Evolutionary conservation across 2,329 filamentous ascomycete species (phyloP), one percentile per base, ranked within the genome.

Genomic region (Juglanconis sp.): DNA sequence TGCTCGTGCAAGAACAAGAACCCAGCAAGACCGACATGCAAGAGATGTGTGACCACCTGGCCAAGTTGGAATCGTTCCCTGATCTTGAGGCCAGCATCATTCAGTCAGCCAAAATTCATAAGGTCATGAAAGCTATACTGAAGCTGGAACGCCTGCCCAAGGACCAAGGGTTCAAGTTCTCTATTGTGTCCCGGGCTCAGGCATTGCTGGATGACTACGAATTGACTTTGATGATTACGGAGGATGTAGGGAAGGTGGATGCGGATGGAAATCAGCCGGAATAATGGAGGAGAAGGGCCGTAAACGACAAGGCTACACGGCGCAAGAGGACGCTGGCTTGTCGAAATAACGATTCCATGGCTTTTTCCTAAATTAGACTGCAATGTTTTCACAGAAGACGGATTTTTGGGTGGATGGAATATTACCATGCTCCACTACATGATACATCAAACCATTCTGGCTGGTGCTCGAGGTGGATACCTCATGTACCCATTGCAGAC

Each of bases 201-300:
- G 31, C 55, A 7, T 24, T 57, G 47, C 47, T 51, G 11, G 55
- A 57, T 36, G 55, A 57, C 7, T 57, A 57, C 31, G 55, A 57
- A 38, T 31, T 57, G 24, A 46, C 47, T 13, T 24, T 57, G 47
- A 38, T 50, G 47, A 34, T 24, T 42, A 34, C 44, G 10, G 44
- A 15, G 5, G 38, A 42, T 42, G 11, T 15, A 15, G 10, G 10
- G 4, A 42, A 42, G n/a, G 6, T 15, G 4, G 10, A 13, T 15
- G 10, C n/a, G 38, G 38, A 9, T 4, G 38, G 38, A 10, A 9
- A 10, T 42, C 4, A 13, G 10, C 38, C 4, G 24, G 24, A 24
- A 24, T 9, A 42, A 42, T 42, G 10, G 38, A 42, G 10, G 38
- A 13, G 38, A 42, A 7, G 4, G 10, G 38, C 38, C 4, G 38